Base-by-base conservation (phyloP, 805 yeast species). In the Helenozyma baotianmanensis region DNA sequence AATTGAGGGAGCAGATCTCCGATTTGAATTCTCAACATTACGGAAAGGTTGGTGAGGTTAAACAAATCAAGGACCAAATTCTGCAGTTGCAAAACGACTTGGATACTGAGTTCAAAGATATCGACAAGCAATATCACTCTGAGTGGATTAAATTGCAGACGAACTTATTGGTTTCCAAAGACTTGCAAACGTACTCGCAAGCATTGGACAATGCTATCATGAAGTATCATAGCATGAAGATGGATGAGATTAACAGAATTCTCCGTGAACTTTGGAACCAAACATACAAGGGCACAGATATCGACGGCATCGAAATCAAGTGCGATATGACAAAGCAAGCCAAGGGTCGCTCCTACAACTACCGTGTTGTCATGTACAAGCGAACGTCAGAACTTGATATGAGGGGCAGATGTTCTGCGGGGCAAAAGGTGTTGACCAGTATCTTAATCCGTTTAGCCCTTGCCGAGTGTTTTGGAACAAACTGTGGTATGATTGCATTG, bases 401-500 rank as follows among this genome's bases (percentile, higher is more conserved):
- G 99, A 74, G 99, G 41, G 99, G 98, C 0, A 65, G 98, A 37
- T 92, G 99, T 56, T 86, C 96, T 2, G 97, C 98, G 0, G 99
- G 99, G 0, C 99, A 92, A 58, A 86, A 88, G 50, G 97, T 92
- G 4, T 60, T 92, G 28, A 96, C 97, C 0, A 82, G 94, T 24
- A 89, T 92, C 29, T 78, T 92, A 21, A 90, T 92, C 36, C 70
- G 99, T 35, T 62, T 92, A 35, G 96, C 97, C 0, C 64, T 92
- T 29, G 92, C 97, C 1, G 97, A 92, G 58, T 86, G 97, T 50
- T 90, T 92, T 64, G 97, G 98, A 6, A 72, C 80, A 2, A 86
- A 84, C 52, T 90, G 96, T 64, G 98, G 98, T 30, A 83, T 92
- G 59, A 86, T 92, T 47, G 95, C 97, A 0, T 68, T 92, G 24